Percentiles rank a stretch among this genome's conserved stretches.
phyloP scores from a whole-genome alignment of 805 yeast species.

The Wickerhamomyces chaumierensis region DNA sequence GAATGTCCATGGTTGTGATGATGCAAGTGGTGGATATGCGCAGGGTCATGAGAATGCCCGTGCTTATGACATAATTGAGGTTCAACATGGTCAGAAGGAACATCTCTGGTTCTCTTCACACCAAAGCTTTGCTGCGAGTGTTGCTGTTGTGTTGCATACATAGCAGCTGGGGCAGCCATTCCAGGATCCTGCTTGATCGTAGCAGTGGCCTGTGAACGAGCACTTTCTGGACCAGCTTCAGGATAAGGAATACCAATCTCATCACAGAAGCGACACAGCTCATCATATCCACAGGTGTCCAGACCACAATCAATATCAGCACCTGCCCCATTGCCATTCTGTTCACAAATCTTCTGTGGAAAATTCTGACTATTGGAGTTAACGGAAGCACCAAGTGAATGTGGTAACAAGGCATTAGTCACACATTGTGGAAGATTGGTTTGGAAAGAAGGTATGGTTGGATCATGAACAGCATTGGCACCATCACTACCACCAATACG shows the following conservation, averaged over 20 bases:
- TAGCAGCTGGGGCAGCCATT: too few species aligned
- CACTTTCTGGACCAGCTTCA: too few species aligned
- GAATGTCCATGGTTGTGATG: conserved; percentile 15
- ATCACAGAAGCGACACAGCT: conserved; percentile 22
- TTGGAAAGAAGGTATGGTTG: not conserved
- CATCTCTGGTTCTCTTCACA: conserved; percentile 1
- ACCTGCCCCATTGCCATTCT: conserved; percentile 6
- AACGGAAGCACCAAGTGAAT: conserved; percentile 5
- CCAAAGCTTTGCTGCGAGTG: conserved; percentile 1
- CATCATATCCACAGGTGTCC: conserved; percentile 22
- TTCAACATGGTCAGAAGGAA: not conserved
- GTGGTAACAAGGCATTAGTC: not conserved
- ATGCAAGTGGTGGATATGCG: conserved; percentile 9
- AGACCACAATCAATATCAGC: conserved; percentile 20
- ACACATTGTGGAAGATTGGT: not conserved
- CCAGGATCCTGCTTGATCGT: too few species aligned
- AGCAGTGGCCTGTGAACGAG: too few species aligned
- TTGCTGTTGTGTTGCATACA: conserved; percentile 5
- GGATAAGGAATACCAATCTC: conserved; percentile 2
- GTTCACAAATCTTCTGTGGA: not conserved
- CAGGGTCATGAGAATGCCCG: conserved; percentile 22
- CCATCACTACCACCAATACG: too few species aligned
- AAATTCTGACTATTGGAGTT: too few species aligned
- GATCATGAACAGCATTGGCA: too few species aligned
- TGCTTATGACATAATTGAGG: too few species aligned